These are phyloP conservation scores for Hygrophila difformis DNA, from an alignment of 257 asterid species.

Conservation along the genomic window DNA sequence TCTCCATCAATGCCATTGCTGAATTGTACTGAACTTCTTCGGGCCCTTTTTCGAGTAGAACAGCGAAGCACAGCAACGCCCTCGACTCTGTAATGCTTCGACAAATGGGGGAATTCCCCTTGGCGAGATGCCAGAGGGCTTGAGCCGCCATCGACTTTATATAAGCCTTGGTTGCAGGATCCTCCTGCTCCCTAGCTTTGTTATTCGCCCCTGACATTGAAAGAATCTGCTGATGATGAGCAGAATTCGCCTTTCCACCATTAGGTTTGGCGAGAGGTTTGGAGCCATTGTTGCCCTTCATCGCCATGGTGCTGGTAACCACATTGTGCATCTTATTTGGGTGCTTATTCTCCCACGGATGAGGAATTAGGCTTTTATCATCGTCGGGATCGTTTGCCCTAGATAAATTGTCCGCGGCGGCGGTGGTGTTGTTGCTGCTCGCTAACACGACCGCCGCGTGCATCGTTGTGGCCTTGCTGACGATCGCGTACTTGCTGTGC, in stretches of 20 bases:
- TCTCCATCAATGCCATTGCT: constrained; percentile 82
- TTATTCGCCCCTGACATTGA: constrained; percentile 33
- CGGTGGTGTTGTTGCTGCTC: constrained; percentile 19
- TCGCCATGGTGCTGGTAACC: constrained; percentile 46
- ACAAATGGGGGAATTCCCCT: constrained; percentile 56
- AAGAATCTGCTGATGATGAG: constrained; percentile 27
- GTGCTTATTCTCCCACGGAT: constrained; percentile 38
- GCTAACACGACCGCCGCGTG: constrained; percentile 69
- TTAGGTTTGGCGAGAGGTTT: background rate
- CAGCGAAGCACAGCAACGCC: constrained; percentile 64
- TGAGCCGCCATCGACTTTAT: constrained; percentile 81
- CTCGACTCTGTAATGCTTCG: constrained; percentile 78
- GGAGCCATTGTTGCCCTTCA: constrained; percentile 20
- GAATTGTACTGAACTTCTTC: constrained; percentile 59
- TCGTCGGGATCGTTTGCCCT: constrained; percentile 33
- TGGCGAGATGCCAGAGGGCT: constrained; percentile 77
- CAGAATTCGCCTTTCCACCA: constrained; percentile 13
- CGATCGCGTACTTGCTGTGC: constrained; percentile 57
- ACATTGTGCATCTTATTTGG: constrained; percentile 45
- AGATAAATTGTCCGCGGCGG: background rate
- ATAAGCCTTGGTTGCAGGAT: constrained; percentile 53
- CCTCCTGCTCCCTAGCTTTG: constrained; percentile 67
- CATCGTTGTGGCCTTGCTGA: constrained; percentile 56
- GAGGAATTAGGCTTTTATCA: constrained; percentile 26
- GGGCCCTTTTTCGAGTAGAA: constrained; percentile 59